Base-by-base conservation (phyloP, 2,329 filamentous ascomycete species). In the Colletotrichum costaricense region DNA sequence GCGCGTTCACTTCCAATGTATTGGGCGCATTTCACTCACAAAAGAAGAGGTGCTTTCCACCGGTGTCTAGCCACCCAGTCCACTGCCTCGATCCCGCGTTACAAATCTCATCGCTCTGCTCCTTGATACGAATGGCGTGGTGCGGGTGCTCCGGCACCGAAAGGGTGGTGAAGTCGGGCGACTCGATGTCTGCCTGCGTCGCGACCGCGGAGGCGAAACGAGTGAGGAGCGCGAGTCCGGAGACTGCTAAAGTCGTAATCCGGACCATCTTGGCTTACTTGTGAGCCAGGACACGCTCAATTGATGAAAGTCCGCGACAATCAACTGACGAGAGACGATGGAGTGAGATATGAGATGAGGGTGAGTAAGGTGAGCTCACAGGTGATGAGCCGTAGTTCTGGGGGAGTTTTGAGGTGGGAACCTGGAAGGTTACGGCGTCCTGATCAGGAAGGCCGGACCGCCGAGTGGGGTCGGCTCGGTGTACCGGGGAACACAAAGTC, bases 41-140 rank as follows among this genome's bases (percentile, higher is more conserved):
- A 22, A 76, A 76, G 66, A 76, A 76, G 1, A 76, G 58, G 46
- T 76, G 75, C 46, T 75, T 76, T 5, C 75, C 75, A 30, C 67
- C 74, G 0, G 77, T 69, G 46, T 79, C 78, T 3, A 80, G 62
- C 78, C 78, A 80, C 9, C 78, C 78, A 0, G 78, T 80, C 67
- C 78, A 80, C 35, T 80, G 78, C 35, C 68, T 60, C 5, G 78
- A 79, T 19, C 75, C 77, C 5, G 78, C 78, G 6, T 74, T 67
- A 54, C 78, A 80, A 22, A 80, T 49, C 19, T 73, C 69, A 46
- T 79, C 77, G 42, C 74, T 78, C 60, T 80, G 77, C 56, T 77
- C 64, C 26, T 75, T 76, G 59, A 80, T 80, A 3, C 78, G 76
- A 11, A 80, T 74, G 1, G 77, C 75, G 35, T 80, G 66, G 7